A percentile compares a stretch with the other conserved stretches of the same genome.
Evolutionary conservation across 257 asterid genomes (phyloP).

Genomic region (Salvia rosmarinus): DNA sequence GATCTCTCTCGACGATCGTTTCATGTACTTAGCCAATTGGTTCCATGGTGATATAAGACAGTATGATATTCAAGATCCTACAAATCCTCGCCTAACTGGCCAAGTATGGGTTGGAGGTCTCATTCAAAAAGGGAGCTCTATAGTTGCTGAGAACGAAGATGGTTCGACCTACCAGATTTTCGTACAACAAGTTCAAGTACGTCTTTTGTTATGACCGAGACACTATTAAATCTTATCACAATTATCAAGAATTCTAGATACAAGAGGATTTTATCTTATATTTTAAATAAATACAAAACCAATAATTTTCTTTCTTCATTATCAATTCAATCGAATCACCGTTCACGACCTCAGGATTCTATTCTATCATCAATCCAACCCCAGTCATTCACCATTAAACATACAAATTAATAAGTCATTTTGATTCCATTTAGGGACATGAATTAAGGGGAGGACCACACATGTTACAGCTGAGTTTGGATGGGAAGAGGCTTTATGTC

Average conservation of each 20-base stretch:
- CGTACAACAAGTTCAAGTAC: conserved; percentile 78
- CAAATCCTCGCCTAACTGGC: conserved; percentile 65
- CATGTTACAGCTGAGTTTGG: conserved; percentile 93
- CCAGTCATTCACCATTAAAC: no score
- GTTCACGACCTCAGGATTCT: no score
- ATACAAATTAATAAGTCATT: no score
- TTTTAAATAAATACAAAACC: no score
- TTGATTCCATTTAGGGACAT: conserved; percentile 52
- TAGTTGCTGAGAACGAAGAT: conserved; percentile 68
- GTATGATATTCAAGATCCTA: conserved; percentile 75
- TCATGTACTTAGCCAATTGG: conserved; percentile 78
- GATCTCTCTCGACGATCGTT: conserved; percentile 73
- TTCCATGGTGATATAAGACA: conserved; percentile 93
- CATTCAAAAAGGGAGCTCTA: conserved; percentile 60
- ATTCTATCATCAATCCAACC: no score
- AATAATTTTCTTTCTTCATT: no score
- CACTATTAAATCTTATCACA: no score
- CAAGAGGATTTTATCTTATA: no score
- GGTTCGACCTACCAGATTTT: conserved; percentile 77
- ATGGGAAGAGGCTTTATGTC: conserved; percentile 77
- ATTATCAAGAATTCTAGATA: no score
- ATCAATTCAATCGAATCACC: no score
- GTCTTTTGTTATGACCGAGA: no score
- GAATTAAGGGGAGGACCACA: conserved; percentile 89
- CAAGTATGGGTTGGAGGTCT: conserved; percentile 81